Base-by-base conservation (phyloP, 2,329 filamentous ascomycete species). In the Samsoniella hepiali region DNA sequence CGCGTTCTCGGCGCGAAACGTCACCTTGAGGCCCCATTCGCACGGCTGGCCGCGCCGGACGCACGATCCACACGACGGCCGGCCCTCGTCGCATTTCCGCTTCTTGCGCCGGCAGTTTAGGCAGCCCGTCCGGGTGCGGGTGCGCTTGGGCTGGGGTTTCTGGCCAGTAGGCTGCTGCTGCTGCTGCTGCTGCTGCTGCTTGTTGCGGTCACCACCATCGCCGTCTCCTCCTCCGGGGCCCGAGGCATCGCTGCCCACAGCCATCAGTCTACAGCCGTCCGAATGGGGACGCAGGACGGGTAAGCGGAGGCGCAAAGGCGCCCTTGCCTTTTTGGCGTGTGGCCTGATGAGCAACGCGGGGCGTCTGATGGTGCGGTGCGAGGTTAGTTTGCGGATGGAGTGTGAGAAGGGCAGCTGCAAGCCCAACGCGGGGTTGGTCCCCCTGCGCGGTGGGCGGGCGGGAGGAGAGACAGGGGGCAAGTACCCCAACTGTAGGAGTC, bases 51-150 rank as follows among this genome's bases (percentile, higher is more conserved):
- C 67, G 3, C 71, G 69, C 10, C 73, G 71, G 11, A 68, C 64
- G 65, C 75, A 77, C 1, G 73, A 73, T 15, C 74, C 73, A 50
- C 75, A 77, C 2, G 72, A 65, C 7, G 75, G 75, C 1, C 71
- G 72, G 6, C 66, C 66, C 63, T 77, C 75, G 59, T 77, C 75
- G 62, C 75, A 77, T 64, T 76, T 77, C 49, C 75, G 70, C 70
- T 77, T 77, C 68, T 74, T 76, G 42, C 73, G 73, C 8, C 75
- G 74, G 34, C 75, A 77, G 64, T 76, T 76, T 61, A 76, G 72
- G 45, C 75, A 77, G 1, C 75, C 74, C 5, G 73, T 75, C 31
- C 74, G 68, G 15, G 74, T 76, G 17, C 74, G 69, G 50, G 70
- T 74, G 13, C 72, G 70, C 67, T 74, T 75, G 60, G 36, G 59